phyloP scores from a whole-genome alignment of 1,284 basidiomycete genomes.

The Heterobasidion occidentale region DNA sequence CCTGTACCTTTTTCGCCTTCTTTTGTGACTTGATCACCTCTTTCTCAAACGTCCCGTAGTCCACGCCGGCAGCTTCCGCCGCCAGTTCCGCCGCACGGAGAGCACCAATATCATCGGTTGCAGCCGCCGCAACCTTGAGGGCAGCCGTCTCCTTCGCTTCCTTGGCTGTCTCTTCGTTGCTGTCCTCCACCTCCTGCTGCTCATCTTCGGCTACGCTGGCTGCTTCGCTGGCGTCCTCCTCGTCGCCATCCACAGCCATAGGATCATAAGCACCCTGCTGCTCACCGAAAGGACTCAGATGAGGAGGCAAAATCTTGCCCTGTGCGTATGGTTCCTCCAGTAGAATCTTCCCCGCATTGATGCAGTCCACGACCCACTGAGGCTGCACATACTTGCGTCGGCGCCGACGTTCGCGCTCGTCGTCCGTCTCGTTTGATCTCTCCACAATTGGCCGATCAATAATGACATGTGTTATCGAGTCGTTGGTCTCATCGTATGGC shows the following conservation, averaged over 20 bases:
- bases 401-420: slow-evolving; percentile 54
- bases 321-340: slow-evolving; percentile 85
- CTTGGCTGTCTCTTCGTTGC: slow-evolving; percentile 29
- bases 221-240: slow-evolving; percentile 29
- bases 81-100: slow-evolving; percentile 88
- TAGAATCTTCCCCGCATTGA: slow-evolving; percentile 82
- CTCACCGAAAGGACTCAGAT: slow-evolving; percentile 93
- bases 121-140: slow-evolving; percentile 51
- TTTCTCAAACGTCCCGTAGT: slow-evolving; percentile 78
- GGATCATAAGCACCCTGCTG: slow-evolving; percentile 75
- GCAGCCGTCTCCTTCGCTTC: slow-evolving; percentile 31
- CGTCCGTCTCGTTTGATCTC: slow-evolving; percentile 41
- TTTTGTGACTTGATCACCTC: slow-evolving; percentile 66
- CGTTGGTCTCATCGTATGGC: slow-evolving; percentile 65
- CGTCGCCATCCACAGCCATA: slow-evolving; percentile 24
- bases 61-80: slow-evolving; percentile 86
- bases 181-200: slow-evolving; percentile 25
- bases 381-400: slow-evolving; percentile 91
- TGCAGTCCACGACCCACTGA: slow-evolving; percentile 97
- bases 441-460: slow-evolving; percentile 79
- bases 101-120: slow-evolving; percentile 59
- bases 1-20: slow-evolving; percentile 33
- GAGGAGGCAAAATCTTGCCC: slow-evolving; percentile 86
- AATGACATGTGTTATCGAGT: slow-evolving; percentile 92
- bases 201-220: slow-evolving; percentile 25